Percentiles rank a stretch among this genome's conserved stretches.
phyloP scores from a whole-genome alignment of 768 basidiomycete species.

The Trametes maxima region DNA sequence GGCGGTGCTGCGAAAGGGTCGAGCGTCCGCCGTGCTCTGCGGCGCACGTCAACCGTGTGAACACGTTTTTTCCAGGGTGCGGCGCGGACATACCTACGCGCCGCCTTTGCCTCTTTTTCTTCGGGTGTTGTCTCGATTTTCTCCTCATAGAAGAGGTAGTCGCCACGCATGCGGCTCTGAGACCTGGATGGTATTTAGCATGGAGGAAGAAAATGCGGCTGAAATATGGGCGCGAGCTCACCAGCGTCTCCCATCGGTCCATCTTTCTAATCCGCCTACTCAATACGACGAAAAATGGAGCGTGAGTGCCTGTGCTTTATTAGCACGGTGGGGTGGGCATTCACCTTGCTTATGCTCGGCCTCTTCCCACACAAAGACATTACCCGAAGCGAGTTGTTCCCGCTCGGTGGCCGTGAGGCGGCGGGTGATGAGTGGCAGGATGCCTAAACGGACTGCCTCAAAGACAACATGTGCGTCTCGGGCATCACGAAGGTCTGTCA shows the following conservation, averaged over 20 bases:
- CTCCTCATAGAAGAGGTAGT: conserved; percentile 83
- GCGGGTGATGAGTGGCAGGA: conserved; percentile 71
- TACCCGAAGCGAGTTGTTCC: conserved; percentile 69
- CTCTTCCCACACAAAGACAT: conserved; percentile 87
- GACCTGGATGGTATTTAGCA: conserved; percentile 51
- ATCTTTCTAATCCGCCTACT: conserved; percentile 55
- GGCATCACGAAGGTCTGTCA: conserved; percentile 74
- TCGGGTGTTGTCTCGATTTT: conserved; percentile 81
- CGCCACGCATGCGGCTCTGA: conserved; percentile 82
- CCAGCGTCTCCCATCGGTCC: conserved; percentile 86
- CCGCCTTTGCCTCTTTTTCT: conserved; percentile 77
- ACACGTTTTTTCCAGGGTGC: background rate
- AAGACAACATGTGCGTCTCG: conserved; percentile 75
- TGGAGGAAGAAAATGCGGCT: conserved; percentile 1
- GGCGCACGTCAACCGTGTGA: conserved; percentile 17
- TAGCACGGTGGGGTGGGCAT: conserved; percentile 19
- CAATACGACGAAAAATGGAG: conserved; percentile 28
- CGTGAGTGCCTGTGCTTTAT: conserved; percentile 23
- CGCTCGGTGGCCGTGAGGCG: conserved; percentile 71
- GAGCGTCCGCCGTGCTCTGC: conserved; percentile 58
- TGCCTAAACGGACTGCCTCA: conserved; percentile 72
- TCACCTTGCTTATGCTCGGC: conserved; percentile 60
- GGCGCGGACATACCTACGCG: conserved; percentile 55
- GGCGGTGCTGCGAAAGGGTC: conserved; percentile 62
- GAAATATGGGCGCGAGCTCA: conserved; percentile 30